A percentile compares a stretch with the other conserved stretches of the same genome.
Evolutionary conservation across 2,329 filamentous ascomycete genomes (phyloP).

Genomic region (Colletotrichum filicis): DNA sequence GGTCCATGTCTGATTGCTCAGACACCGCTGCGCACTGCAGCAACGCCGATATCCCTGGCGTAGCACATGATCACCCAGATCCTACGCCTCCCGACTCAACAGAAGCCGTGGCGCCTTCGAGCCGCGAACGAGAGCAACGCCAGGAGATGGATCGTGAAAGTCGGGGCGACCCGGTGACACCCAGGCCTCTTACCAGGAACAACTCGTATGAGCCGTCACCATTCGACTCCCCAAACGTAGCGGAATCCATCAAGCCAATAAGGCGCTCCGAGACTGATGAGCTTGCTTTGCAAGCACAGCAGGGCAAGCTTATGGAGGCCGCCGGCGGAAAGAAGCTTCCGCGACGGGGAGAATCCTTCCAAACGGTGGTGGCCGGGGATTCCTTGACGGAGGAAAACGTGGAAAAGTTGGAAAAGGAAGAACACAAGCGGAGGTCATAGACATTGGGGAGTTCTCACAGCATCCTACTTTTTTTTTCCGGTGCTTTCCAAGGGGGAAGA

Average conservation of each 20-base stretch:
- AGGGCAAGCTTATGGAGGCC: slow-evolving; percentile 59
- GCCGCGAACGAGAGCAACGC: background rate
- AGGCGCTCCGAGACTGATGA: slow-evolving; percentile 51
- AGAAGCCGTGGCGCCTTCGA: background rate
- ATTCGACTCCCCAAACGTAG: slow-evolving; percentile 48
- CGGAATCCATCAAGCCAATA: slow-evolving; percentile 46
- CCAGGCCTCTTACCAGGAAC: slow-evolving; percentile 51
- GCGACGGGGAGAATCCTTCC: slow-evolving; percentile 47
- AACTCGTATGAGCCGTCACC: slow-evolving; percentile 54
- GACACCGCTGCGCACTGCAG: slow-evolving; percentile 55
- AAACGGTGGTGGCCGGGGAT: slow-evolving; percentile 51
- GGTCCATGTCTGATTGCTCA: slow-evolving; percentile 56
- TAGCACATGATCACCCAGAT: slow-evolving; percentile 32
- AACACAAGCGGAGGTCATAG: slow-evolving; percentile 22
- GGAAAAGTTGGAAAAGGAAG: slow-evolving; percentile 56
- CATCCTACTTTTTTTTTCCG: background rate
- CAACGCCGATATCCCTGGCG: slow-evolving; percentile 52
- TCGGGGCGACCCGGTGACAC: slow-evolving; percentile 48
- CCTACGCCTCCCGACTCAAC: background rate
- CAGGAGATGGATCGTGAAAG: slow-evolving; percentile 17
- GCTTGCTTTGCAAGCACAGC: slow-evolving; percentile 54
- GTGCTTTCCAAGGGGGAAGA: background rate
- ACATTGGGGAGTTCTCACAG: background rate
- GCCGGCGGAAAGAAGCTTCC: slow-evolving; percentile 50
- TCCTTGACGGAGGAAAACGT: slow-evolving; percentile 66